Evolutionary conservation across 1,284 basidiomycete genomes (phyloP), one percentile per base, ranked within the genome.

Genomic region (Sanghuangporus weigelae): DNA sequence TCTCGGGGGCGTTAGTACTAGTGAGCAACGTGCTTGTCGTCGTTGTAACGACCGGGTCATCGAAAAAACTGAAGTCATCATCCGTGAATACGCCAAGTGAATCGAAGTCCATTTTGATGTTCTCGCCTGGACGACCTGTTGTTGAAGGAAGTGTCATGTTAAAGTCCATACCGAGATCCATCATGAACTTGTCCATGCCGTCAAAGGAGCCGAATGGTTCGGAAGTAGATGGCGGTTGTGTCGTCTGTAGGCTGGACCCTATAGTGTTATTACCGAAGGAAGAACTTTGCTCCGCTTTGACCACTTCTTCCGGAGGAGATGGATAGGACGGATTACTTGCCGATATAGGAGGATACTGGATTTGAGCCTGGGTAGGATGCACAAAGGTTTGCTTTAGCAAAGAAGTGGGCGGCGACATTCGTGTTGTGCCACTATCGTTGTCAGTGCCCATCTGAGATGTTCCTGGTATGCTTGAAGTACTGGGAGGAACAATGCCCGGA

Each of bases 11-110:
- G 6, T 65, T 67, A 68, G 68, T 51, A 69, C 67, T 49, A 73
- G 69, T 23, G 8, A 16, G n/a, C 26, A 46, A 16, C 16, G 44
- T n/a, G 16, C 21, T 46, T 31, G 26, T 31, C 38, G 19, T 21
- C 51, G 48, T 46, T 4, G 63, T 35, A 38, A 16, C 21, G 14
- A 55, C 63, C 16, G 82, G 83, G 50, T 77, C 77, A 69, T 90
- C 87, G 68, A 90, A 92, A 72, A 89, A 91, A 70, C 81, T 86
- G 71, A 91, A 91, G 71, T 92, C 90, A 62, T 90, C 89, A 59
- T 92, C 89, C 0, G 90, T 91, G 69, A 92, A 87, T 11, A 73
- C 70, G 31, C 68, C 73, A 51, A 72, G 72, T 14, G 79, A 81
- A 44, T 85, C 84, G 50, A 64, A 54, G 44, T 64, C 59, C 19